Conservation (phyloP, 495 filamentous ascomycete species). For the Penicillium lagena region DNA sequence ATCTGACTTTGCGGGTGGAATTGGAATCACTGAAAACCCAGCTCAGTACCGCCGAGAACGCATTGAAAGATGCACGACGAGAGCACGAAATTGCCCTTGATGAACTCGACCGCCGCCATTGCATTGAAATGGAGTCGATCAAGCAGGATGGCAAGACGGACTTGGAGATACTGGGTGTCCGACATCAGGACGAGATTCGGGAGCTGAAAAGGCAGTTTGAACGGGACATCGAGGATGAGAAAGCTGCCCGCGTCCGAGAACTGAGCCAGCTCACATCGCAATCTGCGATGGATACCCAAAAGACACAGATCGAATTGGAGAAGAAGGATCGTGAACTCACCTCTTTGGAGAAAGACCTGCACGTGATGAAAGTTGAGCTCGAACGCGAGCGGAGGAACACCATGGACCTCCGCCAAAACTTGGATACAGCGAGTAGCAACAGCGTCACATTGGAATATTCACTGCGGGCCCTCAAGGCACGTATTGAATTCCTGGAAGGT, state of each 20-base stretch:
- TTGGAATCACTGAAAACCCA: constrained; percentile 50
- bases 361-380: constrained; percentile 51
- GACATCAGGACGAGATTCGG: constrained; percentile 44
- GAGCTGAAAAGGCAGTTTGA: constrained; percentile 42
- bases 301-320: constrained; percentile 54
- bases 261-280: constrained; percentile 57
- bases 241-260: constrained; percentile 51
- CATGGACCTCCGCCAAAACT: constrained; percentile 48
- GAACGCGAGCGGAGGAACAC: constrained; percentile 55
- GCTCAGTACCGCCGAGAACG: constrained; percentile 31
- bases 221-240: constrained; percentile 61
- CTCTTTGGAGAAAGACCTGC: constrained; percentile 44
- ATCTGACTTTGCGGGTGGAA: constrained; percentile 50
- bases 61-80: constrained; percentile 44
- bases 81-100: constrained; percentile 54
- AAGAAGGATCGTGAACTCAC: constrained; percentile 55
- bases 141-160: constrained; percentile 35
- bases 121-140: constrained; percentile 38
- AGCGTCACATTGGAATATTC: constrained; percentile 64
- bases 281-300: constrained; percentile 56
- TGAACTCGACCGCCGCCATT: constrained; percentile 44
- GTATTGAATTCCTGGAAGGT: constrained; percentile 82
- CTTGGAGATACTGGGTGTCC: constrained; percentile 27
- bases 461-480: constrained; percentile 64
- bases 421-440: constrained; percentile 59